Base-by-base conservation (phyloP, 345 rosid species). In the Arabidopsis thaliana region DNA sequence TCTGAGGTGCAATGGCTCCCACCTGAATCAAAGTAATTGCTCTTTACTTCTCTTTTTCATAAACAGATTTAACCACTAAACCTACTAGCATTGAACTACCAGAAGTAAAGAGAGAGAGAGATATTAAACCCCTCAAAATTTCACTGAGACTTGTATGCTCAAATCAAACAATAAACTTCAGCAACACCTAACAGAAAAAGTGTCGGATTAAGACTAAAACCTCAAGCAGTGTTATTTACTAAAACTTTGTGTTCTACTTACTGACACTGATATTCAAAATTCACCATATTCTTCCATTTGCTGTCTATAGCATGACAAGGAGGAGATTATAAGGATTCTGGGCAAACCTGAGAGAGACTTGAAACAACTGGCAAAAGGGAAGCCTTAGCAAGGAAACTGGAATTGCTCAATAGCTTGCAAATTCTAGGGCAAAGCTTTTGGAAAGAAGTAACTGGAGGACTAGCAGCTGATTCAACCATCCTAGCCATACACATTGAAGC, bases 341-440 rank as follows among this genome's bases (percentile, higher is more conserved):
- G 6, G 3, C 87, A 65, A 82, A 96, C 98, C 99, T 89, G 97
- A 8, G 97, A 83, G 71, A 96, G 80, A 69, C 87, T 89, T 24
- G 91, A 84, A 50, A 96, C 88, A 1, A 89, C 93, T 2, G 92
- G 90, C 82, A 96, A 85, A 44, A 96, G 86, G 6, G 97, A 83
- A 59, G 94, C 85, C 78, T 87, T 93, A 12, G 95, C 97, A 83
- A 82, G 53, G 79, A 93, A 96, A 86, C 82, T 91, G 23, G 89
- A 91, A 57, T 84, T 93, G 65, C 87, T 87, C 77, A 96, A 83
- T 32, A 96, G 69, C 91, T 96, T 96, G 83, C 93, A 88, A 81
- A 95, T 92, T 83, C 88, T 89, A 6, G 98, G 84, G 74, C 96
- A 91, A 68, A 96, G 76, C 84, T 96, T 96, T 78, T 92, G 96